Base-by-base conservation (phyloP, 1,139 yeast genomes). In the Pichia sp. region DNA sequence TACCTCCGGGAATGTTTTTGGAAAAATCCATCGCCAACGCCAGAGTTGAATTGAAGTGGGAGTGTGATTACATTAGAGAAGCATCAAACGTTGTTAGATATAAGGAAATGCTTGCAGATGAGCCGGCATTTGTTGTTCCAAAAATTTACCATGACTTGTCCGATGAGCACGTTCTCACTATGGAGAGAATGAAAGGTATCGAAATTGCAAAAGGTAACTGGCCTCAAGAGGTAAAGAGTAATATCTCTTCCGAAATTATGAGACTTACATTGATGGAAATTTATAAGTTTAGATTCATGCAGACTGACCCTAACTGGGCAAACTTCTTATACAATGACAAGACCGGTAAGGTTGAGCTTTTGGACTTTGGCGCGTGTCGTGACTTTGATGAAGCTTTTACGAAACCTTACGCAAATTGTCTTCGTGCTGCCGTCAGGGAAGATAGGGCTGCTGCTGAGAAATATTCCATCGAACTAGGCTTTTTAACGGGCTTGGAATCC, bases 221-320 rank as follows among this genome's bases (percentile, higher is more conserved):
- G 76, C 67, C 69, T 44, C 96, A 86, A 60, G 74, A 72, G 14
- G 74, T 83, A 14, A 79, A 72, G 44, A 68, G 88, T 59, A 81
- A 82, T 75, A 80, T 91, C 42, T 94, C 95, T 11, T 74, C 86
- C 8, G 73, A 81, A 50, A 78, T 91, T 42, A 83, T 93, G 96
- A 72, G 86, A 46, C 67, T 91, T 32, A 87, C 96, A 53, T 65
- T 91, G 34, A 66, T 74, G 49, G 99, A 91, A 60, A 82, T 93
- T 53, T 86, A 86, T 22, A 66, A 74, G 49, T 88, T 82, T 65
- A 74, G 72, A 52, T 91, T 82, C 62, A 91, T 91, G 99, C 99
- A 91, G 62, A 88, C 98, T 1, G 99, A 91, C 61, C 99, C 99
- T 32, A 91, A 91, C 61, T 93, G 98, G 98, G 97, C 98, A 34